Conservation (phyloP, 2,329 filamentous ascomycete species). For the Pseudogymnoascus sp. region DNA sequence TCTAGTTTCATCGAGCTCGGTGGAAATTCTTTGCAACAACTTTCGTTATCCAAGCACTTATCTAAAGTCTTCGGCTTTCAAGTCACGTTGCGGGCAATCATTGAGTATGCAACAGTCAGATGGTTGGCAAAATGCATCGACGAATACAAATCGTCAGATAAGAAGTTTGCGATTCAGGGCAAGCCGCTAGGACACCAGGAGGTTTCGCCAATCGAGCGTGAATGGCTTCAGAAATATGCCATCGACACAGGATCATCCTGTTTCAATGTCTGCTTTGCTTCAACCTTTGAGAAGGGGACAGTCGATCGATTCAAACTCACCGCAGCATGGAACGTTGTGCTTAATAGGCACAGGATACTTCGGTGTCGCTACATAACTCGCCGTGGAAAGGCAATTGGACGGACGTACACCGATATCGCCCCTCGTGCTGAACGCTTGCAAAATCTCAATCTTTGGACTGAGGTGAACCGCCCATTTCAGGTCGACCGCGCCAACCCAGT, state of each 20-base stretch:
- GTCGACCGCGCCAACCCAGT: conserved; percentile 21
- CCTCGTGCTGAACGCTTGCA: conserved; percentile 8
- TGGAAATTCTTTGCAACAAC: conserved; percentile 24
- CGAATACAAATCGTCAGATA: too few species aligned
- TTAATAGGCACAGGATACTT: conserved; percentile 12
- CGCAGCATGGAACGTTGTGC: conserved; percentile 20
- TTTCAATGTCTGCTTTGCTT: conserved; percentile 26
- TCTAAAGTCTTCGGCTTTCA: conserved; percentile 11
- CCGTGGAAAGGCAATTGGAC: neutral
- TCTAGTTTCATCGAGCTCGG: conserved; percentile 26
- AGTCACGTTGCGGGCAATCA: conserved; percentile 18
- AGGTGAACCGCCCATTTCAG: conserved; percentile 23
- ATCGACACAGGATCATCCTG: conserved; percentile 13
- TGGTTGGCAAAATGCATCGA: neutral
- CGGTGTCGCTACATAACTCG: conserved; percentile 9
- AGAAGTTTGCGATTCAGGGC: neutral
- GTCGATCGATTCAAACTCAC: conserved; percentile 18
- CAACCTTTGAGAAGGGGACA: neutral
- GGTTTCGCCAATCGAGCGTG: conserved; percentile 12
- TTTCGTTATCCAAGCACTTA: conserved; percentile 17
- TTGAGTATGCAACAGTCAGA: conserved; percentile 10
- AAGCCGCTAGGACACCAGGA: neutral
- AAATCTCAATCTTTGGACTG: conserved; percentile 12
- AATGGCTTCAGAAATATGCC: conserved; percentile 12
- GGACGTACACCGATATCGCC: conserved; percentile 4